phyloP scores from a whole-genome alignment of 495 filamentous ascomycete genomes.

The Tuber calosporum region DNA sequence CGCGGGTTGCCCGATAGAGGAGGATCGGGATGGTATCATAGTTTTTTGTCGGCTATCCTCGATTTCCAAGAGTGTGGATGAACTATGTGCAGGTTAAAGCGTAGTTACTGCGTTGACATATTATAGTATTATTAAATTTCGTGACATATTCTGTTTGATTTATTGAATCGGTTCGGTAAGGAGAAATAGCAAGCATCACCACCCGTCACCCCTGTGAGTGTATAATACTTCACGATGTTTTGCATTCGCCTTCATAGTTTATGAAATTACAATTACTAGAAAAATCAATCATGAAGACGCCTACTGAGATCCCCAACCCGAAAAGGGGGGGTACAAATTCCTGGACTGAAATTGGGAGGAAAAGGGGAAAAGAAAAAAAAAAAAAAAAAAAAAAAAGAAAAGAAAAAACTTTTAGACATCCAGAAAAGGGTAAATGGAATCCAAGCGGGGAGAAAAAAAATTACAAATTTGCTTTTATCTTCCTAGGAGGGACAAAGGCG shows the following conservation, averaged over 20 bases:
- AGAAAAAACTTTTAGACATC: neutral
- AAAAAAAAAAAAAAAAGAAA: neutral
- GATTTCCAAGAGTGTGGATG: neutral
- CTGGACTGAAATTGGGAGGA: neutral
- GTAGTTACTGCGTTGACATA: neutral
- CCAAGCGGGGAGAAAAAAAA: neutral
- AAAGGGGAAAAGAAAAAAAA: neutral
- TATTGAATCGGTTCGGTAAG: neutral
- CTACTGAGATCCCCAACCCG: neutral
- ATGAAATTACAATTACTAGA: neutral
- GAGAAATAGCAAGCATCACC: neutral
- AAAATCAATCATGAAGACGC: neutral
- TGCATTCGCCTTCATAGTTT: neutral
- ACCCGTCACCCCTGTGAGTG: neutral
- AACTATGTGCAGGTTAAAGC: neutral
- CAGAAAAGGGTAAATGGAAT: neutral
- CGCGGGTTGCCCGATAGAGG: neutral
- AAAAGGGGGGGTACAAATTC: no score
- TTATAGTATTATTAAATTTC: no score
- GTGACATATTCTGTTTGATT: neutral
- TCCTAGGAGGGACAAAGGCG: constrained; percentile 10
- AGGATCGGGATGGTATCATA: neutral
- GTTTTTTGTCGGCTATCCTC: neutral
- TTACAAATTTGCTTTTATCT: neutral
- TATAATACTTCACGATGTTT: neutral